These are phyloP conservation scores for Neurospora discreta DNA, from an alignment of 495 filamentous ascomycete species.

Conservation along the genomic window DNA sequence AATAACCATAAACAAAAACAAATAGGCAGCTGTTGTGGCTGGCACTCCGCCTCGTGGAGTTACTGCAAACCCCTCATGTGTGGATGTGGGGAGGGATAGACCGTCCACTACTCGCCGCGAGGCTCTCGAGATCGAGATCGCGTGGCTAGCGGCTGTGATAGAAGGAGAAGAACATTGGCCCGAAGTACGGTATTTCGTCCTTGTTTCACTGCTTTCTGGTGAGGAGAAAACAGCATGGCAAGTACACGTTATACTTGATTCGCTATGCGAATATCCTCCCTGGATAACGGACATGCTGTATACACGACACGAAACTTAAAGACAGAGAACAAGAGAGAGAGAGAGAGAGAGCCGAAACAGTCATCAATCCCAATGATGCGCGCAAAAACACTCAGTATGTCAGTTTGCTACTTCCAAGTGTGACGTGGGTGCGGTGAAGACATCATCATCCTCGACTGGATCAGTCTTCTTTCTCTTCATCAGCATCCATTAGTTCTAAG, in stretches of 20 bases:
- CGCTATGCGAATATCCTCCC: neutral
- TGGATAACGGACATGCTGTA: neutral
- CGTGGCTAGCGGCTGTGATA: neutral
- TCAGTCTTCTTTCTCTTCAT: too few relatives aligned
- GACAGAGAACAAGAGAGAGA: too few relatives aligned
- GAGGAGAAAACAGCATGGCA: neutral
- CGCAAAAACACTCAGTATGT: neutral
- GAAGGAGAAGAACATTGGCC: neutral
- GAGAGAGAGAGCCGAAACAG: neutral
- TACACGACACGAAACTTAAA: neutral
- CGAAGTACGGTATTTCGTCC: neutral
- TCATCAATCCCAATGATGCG: neutral
- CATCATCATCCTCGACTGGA: neutral
- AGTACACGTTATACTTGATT: neutral
- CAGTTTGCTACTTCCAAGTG: neutral
- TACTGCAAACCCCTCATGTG: neutral
- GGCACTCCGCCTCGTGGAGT: neutral
- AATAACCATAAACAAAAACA: neutral
- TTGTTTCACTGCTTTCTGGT: neutral
- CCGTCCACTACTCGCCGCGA: neutral
- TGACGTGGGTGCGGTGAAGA: neutral
- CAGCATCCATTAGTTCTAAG: too few relatives aligned
- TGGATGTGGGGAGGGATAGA: neutral
- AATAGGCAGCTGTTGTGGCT: neutral
- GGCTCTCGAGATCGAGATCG: neutral